Percentiles rank a stretch among this genome's conserved stretches.
These are phyloP conservation scores for Coemansia sp. DNA, from an alignment of 192 early-diverging fungal species.

Conservation along the genomic window DNA sequence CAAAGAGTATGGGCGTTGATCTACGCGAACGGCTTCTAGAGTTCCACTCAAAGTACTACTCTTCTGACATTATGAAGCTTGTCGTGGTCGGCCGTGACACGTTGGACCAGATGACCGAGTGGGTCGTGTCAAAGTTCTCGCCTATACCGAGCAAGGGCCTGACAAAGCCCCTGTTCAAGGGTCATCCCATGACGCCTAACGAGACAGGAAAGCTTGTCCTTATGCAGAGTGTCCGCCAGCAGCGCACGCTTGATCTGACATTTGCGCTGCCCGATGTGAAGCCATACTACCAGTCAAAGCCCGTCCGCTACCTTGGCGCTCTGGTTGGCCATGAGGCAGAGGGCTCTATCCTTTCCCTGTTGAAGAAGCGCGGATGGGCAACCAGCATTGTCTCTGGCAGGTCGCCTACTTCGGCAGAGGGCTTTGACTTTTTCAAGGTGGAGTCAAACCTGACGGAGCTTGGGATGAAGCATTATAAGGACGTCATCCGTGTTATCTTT, in stretches of 20 bases:
- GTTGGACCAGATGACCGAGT: constrained; percentile 78
- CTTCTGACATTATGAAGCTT: constrained; percentile 94
- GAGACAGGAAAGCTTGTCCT: constrained; percentile 73
- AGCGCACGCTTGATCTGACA: constrained; percentile 73
- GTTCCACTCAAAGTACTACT: constrained; percentile 89
- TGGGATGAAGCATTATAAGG: constrained; percentile 73
- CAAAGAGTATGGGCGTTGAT: constrained; percentile 71
- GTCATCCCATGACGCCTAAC: constrained; percentile 70
- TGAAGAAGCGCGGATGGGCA: constrained; percentile 93
- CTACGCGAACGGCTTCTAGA: constrained; percentile 80
- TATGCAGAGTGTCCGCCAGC: constrained; percentile 78
- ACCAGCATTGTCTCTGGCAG: constrained; percentile 68
- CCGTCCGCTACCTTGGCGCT: constrained; percentile 77
- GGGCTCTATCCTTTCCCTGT: constrained; percentile 80
- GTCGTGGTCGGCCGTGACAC: constrained; percentile 85
- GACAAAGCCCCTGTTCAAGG: constrained; percentile 64
- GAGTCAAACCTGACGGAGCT: constrained; percentile 79
- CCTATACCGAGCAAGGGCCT: constrained; percentile 74
- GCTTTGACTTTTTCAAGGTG: constrained; percentile 73
- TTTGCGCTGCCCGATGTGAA: constrained; percentile 86
- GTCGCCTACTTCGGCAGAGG: constrained; percentile 63
- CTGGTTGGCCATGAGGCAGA: constrained; percentile 89
- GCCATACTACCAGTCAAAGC: constrained; percentile 58
- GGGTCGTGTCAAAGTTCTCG: constrained; percentile 80
- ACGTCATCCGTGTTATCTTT: constrained; percentile 80